Evolutionary conservation across 169 alveolate species (phyloP), one percentile per base, ranked within the genome.

Genomic region (Perkinsus marinus): DNA sequence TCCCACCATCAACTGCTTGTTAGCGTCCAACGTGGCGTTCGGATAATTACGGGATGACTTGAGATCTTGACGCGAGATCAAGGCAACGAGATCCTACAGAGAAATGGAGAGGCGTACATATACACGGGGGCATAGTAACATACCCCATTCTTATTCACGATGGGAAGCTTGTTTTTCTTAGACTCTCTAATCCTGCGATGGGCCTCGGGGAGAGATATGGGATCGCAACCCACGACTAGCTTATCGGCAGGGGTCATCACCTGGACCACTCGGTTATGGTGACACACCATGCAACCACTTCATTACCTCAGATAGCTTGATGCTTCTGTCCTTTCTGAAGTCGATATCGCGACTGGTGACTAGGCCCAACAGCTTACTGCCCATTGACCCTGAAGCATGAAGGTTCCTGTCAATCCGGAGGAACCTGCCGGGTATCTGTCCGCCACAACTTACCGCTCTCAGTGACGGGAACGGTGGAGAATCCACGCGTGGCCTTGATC

Each of bases 1-100:
- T 16, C 97, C 99, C 26, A 96, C 98, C 69, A 96, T 94, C 68
- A 97, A 95, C 95, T 96, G 98, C 93, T 95, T 95, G 94, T 96
- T 96, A n/a, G 93, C 96, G 92, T 96, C 97, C 94, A 96, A 96
- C 16, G 98, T 94, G 7, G 98, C 98, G 68, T 92, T 90, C 19
- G 99, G 99, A 92, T 93, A 97, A 92, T 94, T 92, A 39, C 92
- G 93, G 91, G 92, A 93, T 68, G 95, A 94, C 91, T 96, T 94
- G 93, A 94, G 90, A 38, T 96, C 97, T 89, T 95, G 94, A 39
- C 97, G 91, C 90, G 95, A 93, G 13, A 96, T 96, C 34, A 96
- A 92, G 30, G 97, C 95, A 43, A 96, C 93, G 26, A 96, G 92
- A 79, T 96, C 96, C 89, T 93, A 92, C 26, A 57, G 5, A 30